Evolutionary conservation across 768 basidiomycete species (phyloP), one percentile per base, ranked within the genome.

Genomic region (Clitopilus hobsonii): DNA sequence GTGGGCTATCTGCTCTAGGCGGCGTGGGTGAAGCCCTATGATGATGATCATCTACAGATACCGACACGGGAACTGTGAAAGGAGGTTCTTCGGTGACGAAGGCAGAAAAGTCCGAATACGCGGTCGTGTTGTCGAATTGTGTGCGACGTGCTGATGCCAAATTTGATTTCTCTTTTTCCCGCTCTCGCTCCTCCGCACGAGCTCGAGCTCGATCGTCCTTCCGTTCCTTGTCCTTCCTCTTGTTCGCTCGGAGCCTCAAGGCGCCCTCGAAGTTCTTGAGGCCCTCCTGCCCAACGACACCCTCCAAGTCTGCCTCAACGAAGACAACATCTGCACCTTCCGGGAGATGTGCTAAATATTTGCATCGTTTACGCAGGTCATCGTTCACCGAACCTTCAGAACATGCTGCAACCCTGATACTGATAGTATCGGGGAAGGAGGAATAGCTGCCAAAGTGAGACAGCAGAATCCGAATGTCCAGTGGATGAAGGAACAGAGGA

Each of bases 251-350:
- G 70, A 83, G 80, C 70, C 83, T 88, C 54, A 99, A 75, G 26
- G 91, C 82, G 1, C 81, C 82, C 64, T 94, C 92, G 62, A 97
- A 99, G 55, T 81, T 87, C 74, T 82, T 86, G 53, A 98, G 67
- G 0, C 88, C 86, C 10, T 87, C 86, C 13, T 66, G 63, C 26
- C 92, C 89, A 18, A 98, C 90, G 29, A 95, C 89, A 6, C 75
- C 76, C 55, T 80, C 76, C 16, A 98, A 73, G 65, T 96, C 88
- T 6, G 92, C 84, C 70, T 99, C 95, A 53, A 98, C 75, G 69
- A 98, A 98, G 22, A 94, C 88, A 45, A 98, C 92, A 63, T 98
- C 95, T 30, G 92, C 87, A 41, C 91, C 87, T 55, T 92, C 87
- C 1, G 95, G 91, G 61, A 98, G 78, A 69, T 98, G 95, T 3